Percentiles rank a stretch among this genome's conserved stretches.
phyloP scores from a whole-genome alignment of 805 yeast species.

The Myxozyma udenii region DNA sequence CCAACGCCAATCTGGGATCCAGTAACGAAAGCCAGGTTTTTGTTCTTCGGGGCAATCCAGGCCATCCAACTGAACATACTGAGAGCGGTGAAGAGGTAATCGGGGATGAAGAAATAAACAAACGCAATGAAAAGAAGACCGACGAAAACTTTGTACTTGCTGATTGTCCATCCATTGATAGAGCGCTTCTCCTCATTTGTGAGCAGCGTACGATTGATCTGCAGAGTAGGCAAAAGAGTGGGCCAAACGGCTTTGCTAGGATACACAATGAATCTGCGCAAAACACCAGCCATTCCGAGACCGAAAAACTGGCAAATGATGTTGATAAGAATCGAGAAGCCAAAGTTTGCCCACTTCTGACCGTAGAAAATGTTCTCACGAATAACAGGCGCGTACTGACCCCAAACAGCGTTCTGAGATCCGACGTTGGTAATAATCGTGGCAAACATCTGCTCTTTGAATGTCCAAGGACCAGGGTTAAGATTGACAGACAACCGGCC shows the following conservation, averaged over 20 bases:
- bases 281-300: conserved; percentile 62
- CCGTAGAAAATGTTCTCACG: conserved; percentile 10
- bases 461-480: conserved; percentile 64
- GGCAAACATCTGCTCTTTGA: conserved; percentile 63
- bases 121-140: conserved; percentile 43
- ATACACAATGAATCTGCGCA: conserved; percentile 57
- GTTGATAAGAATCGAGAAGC: conserved; percentile 16
- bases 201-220: conserved; percentile 48
- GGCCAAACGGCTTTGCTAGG: conserved; percentile 68
- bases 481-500: conserved; percentile 52
- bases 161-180: conserved; percentile 56
- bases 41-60: conserved; percentile 59
- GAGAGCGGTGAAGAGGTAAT: conserved; percentile 55
- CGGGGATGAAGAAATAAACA: conserved; percentile 60
- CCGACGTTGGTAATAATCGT: conserved; percentile 41
- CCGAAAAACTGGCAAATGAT: conserved; percentile 55
- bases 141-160: conserved; percentile 50
- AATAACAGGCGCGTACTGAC: conserved; percentile 45
- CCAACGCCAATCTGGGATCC: conserved; percentile 66
- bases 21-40: conserved; percentile 58
- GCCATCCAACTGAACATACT: conserved; percentile 58
- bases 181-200: conserved; percentile 12
- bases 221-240: conserved; percentile 54
- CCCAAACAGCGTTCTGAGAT: conserved; percentile 38
- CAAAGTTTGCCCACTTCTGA: conserved; percentile 11